phyloP scores from a whole-genome alignment of 2,329 filamentous ascomycete genomes.

The Aspergillus fijiensis region DNA sequence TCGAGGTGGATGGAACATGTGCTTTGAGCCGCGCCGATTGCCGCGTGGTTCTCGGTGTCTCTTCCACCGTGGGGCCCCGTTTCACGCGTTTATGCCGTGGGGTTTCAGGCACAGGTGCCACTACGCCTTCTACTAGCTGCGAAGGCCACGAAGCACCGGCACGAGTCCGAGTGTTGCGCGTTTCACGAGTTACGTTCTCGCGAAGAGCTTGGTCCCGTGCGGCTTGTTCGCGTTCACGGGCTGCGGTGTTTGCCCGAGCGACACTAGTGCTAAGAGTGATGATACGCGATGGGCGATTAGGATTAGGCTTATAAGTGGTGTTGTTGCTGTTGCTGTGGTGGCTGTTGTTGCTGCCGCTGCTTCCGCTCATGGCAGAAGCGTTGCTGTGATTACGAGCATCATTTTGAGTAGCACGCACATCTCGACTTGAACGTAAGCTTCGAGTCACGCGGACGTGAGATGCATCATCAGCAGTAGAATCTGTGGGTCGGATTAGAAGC shows the following conservation, averaged over 20 bases:
- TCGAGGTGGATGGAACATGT: constrained; percentile 18
- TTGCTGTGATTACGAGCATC: constrained; percentile 15
- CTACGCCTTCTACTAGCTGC: constrained; percentile 16
- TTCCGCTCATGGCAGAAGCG: constrained; percentile 4
- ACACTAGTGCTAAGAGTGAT: constrained; percentile 24
- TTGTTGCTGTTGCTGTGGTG: constrained; percentile 2
- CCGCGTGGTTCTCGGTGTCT: constrained; percentile 35
- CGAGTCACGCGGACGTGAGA: constrained; percentile 24
- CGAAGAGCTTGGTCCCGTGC: constrained; percentile 8
- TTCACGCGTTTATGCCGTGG: constrained; percentile 36
- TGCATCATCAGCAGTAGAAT: constrained; percentile 16
- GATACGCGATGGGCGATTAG: constrained; percentile 23
- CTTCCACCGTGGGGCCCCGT: constrained; percentile 28
- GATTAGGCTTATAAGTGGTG: constrained; percentile 9
- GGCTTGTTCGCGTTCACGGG: constrained; percentile 6
- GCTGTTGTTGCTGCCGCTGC: constrained; percentile 12
- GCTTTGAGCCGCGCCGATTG: constrained; percentile 36
- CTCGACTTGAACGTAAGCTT: constrained; percentile 25
- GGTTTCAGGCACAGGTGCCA: constrained; percentile 26
- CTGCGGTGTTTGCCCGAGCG: constrained; percentile 14
- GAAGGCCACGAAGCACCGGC: constrained; percentile 13
- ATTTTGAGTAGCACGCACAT: constrained; percentile 22
- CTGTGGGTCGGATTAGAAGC: constrained; percentile 18
- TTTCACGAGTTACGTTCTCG: constrained; percentile 20
- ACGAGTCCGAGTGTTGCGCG: constrained; percentile 24